phyloP scores from a whole-genome alignment of 768 basidiomycete species.

The Vishniacozyma victoriae region DNA sequence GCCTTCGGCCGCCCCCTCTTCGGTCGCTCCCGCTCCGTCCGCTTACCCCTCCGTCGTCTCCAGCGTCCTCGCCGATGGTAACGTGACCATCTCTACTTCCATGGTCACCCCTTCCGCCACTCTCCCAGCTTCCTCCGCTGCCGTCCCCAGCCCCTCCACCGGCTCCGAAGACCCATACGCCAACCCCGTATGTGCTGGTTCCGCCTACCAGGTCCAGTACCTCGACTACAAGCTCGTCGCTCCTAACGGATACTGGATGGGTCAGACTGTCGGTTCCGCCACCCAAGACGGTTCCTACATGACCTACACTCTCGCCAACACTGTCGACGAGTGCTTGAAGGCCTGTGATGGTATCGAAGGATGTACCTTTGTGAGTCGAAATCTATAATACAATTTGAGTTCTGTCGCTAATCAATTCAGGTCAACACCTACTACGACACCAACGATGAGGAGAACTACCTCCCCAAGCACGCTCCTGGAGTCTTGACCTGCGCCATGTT shows the following conservation, averaged over 20 bases:
- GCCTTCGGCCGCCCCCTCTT: constrained; percentile 2
- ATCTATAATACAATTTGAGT: neutral
- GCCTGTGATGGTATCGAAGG: constrained; percentile 24
- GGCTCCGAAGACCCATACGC: constrained; percentile 6
- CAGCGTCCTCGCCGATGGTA: constrained; percentile 3
- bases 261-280: constrained; percentile 29
- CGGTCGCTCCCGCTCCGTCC: neutral
- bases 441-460: constrained; percentile 8
- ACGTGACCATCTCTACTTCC: constrained; percentile 1
- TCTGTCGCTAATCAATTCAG: neutral
- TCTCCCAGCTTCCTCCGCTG: neutral
- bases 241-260: constrained; percentile 24
- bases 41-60: neutral
- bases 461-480: constrained; percentile 29
- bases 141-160: neutral
- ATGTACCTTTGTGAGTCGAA: constrained; percentile 6
- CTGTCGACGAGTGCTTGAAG: constrained; percentile 25
- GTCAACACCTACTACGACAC: constrained; percentile 28
- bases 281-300: constrained; percentile 29
- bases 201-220: constrained; percentile 22
- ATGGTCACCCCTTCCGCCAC: neutral
- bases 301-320: constrained; percentile 33
- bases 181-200: constrained; percentile 15
- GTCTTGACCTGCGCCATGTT: constrained; percentile 30
- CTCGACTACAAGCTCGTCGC: constrained; percentile 27